Percentiles rank a stretch among this genome's conserved stretches.
phyloP scores from a whole-genome alignment of 768 basidiomycete species.

The Psilocybe azurescens region DNA sequence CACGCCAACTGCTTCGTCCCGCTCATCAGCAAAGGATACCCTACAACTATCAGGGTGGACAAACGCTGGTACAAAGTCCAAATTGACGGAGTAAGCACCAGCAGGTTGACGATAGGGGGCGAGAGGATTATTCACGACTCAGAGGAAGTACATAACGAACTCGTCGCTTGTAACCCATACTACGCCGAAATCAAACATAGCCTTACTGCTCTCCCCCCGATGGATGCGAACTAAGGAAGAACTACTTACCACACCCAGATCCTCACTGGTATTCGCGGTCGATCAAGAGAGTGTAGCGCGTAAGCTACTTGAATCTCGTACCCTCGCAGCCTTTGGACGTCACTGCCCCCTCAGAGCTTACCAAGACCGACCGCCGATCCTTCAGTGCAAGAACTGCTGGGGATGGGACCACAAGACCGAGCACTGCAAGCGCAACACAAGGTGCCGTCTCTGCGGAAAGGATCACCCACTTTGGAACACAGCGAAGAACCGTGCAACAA shows the following conservation, averaged over 20 bases:
- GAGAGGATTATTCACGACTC: neutral
- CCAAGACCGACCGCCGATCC: constrained; percentile 20
- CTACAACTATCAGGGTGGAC: constrained; percentile 20
- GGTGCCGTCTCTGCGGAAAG: constrained; percentile 10
- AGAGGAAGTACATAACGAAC: constrained; percentile 15
- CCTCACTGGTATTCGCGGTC: constrained; percentile 17
- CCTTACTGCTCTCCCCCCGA: constrained; percentile 12
- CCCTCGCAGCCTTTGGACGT: too few relatives aligned
- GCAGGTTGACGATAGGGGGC: neutral
- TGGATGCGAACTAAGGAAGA: constrained; percentile 19
- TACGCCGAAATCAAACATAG: constrained; percentile 2
- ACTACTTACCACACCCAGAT: too few relatives aligned
- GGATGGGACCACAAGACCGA: too few relatives aligned
- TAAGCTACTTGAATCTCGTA: neutral
- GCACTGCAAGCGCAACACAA: too few relatives aligned
- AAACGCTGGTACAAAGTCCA: constrained; percentile 26
- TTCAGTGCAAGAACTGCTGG: too few relatives aligned
- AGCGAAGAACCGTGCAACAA: neutral
- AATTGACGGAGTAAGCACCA: constrained; percentile 21
- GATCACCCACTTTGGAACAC: constrained; percentile 6
- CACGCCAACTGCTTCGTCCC: constrained; percentile 13
- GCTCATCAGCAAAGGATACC: constrained; percentile 5
- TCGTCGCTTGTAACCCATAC: constrained; percentile 15
- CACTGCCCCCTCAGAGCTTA: constrained; percentile 20
- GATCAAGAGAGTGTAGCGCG: constrained; percentile 12